Percentiles rank a stretch among this genome's conserved stretches.
Conservation (phyloP, 495 filamentous ascomycete genomes). For the Peziza echinospora region DNA sequence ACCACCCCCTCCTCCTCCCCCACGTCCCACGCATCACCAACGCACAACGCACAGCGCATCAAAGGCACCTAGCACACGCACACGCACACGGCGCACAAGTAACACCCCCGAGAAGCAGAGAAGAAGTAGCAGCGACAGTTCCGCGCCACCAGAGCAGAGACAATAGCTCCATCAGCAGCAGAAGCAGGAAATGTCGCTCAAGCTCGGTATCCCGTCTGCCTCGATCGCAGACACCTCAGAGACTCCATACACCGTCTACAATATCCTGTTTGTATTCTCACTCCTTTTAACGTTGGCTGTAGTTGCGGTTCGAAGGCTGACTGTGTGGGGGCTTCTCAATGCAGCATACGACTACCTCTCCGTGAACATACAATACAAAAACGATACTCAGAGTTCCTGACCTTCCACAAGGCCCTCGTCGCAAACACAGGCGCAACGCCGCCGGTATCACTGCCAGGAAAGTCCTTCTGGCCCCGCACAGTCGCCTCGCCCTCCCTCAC, state of each 20-base stretch:
- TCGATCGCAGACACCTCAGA: slow-evolving; percentile 33
- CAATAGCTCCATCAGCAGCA: too few species aligned
- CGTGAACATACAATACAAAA: slow-evolving; percentile 73
- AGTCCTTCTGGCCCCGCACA: slow-evolving; percentile 73
- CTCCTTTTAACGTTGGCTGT: too few species aligned
- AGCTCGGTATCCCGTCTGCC: slow-evolving; percentile 64
- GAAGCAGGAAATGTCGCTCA: slow-evolving; percentile 38
- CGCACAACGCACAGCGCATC: too few species aligned
- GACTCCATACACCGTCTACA: slow-evolving; percentile 78
- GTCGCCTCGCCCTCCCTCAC: slow-evolving; percentile 52
- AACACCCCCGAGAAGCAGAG: too few species aligned
- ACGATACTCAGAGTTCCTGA: slow-evolving; percentile 80
- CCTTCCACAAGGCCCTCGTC: slow-evolving; percentile 49
- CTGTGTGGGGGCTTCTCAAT: neutral
- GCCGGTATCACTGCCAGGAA: slow-evolving; percentile 48
- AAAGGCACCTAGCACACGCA: too few species aligned
- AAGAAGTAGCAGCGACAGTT: too few species aligned
- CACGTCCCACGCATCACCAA: too few species aligned
- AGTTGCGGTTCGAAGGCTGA: neutral
- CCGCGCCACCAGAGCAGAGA: too few species aligned
- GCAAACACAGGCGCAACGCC: slow-evolving; percentile 34
- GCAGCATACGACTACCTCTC: slow-evolving; percentile 51
- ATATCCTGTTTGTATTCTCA: slow-evolving; percentile 34
- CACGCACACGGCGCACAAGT: too few species aligned
- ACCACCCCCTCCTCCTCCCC: too few species aligned